Evolutionary conservation across 2,329 filamentous ascomycete genomes (phyloP).

Genomic region (Aspergillus persii): DNA sequence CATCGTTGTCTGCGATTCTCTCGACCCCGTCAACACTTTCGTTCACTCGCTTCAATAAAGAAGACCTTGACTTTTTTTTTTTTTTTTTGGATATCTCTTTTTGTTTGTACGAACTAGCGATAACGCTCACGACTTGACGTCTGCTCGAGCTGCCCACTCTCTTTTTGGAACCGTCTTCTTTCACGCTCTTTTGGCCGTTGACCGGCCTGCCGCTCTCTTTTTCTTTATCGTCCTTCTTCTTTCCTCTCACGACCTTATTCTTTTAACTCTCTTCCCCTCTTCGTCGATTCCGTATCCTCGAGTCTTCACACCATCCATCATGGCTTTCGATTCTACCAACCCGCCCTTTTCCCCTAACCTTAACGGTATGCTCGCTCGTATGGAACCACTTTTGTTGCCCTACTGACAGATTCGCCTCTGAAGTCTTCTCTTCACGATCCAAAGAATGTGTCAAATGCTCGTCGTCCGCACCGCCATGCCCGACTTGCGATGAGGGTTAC

Average conservation of each 20-base stretch:
- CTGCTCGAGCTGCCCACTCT: slow-evolving; percentile 30
- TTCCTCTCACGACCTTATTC: slow-evolving; percentile 4
- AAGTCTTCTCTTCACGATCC: slow-evolving; percentile 23
- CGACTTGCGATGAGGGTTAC: slow-evolving; percentile 54
- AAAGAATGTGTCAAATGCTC: slow-evolving; percentile 57
- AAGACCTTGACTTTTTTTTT: background rate
- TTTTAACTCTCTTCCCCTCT: background rate
- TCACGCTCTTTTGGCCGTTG: slow-evolving; percentile 28
- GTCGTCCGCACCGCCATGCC: slow-evolving; percentile 54
- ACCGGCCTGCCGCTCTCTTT: slow-evolving; percentile 26
- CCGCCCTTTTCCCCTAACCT: slow-evolving; percentile 18
- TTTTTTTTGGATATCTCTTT: slow-evolving; percentile 14
- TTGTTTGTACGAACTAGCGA: slow-evolving; percentile 28
- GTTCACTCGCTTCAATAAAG: slow-evolving; percentile 18
- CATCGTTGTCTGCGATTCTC: slow-evolving; percentile 10
- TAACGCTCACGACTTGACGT: slow-evolving; percentile 38
- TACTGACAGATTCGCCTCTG: background rate
- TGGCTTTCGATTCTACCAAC: slow-evolving; percentile 26
- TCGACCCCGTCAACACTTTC: slow-evolving; percentile 13
- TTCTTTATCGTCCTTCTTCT: slow-evolving; percentile 12
- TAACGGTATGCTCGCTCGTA: slow-evolving; percentile 18
- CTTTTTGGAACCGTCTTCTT: slow-evolving; percentile 17
- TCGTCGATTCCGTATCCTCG: background rate
- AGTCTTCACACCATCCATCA: slow-evolving; percentile 18
- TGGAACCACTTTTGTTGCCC: background rate